Percentiles rank a stretch among this genome's conserved stretches.
These are phyloP conservation scores for Phytophthora meadii DNA, from an alignment of 352 stramenopile genomes.

Conservation along the genomic window DNA sequence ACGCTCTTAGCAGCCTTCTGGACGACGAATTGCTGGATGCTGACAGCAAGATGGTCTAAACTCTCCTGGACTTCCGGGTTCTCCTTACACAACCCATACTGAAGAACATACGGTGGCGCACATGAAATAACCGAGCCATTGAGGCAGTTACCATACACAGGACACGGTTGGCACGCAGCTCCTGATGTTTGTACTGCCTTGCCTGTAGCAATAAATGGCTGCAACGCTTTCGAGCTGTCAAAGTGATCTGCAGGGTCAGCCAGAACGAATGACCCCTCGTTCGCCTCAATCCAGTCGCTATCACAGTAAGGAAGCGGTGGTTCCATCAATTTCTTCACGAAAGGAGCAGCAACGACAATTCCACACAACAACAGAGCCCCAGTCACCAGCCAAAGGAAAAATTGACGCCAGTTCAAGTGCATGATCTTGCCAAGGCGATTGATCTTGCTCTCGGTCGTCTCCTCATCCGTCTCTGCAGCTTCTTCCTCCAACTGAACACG, in stretches of 20 bases:
- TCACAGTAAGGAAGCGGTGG: constrained; percentile 60
- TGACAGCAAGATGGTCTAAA: constrained; percentile 50
- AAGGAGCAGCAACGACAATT: constrained; percentile 50
- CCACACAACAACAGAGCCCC: constrained; percentile 46
- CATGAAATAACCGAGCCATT: constrained; percentile 60
- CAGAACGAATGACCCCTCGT: constrained; percentile 33
- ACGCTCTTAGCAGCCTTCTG: constrained; percentile 42
- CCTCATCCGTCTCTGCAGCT: constrained; percentile 56
- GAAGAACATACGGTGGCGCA: constrained; percentile 53
- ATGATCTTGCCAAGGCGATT: constrained; percentile 42
- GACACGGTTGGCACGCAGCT: constrained; percentile 56
- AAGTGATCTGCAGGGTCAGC: constrained; percentile 36
- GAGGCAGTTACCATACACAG: constrained; percentile 65
- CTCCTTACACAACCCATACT: constrained; percentile 60
- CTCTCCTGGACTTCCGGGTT: constrained; percentile 57
- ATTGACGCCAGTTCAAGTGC: constrained; percentile 46
- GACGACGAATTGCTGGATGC: constrained; percentile 57
- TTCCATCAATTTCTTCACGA: constrained; percentile 43
- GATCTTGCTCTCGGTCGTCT: constrained; percentile 55
- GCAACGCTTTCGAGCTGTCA: constrained; percentile 55
- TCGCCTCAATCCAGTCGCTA: constrained; percentile 45
- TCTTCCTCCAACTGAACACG: constrained; percentile 31
- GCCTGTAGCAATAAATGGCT: constrained; percentile 47
- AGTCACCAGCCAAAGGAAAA: constrained; percentile 45
- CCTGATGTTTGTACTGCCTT: constrained; percentile 9